These are phyloP conservation scores for Alternaria ethzedia DNA, from an alignment of 2,329 filamentous ascomycete species.

Conservation along the genomic window DNA sequence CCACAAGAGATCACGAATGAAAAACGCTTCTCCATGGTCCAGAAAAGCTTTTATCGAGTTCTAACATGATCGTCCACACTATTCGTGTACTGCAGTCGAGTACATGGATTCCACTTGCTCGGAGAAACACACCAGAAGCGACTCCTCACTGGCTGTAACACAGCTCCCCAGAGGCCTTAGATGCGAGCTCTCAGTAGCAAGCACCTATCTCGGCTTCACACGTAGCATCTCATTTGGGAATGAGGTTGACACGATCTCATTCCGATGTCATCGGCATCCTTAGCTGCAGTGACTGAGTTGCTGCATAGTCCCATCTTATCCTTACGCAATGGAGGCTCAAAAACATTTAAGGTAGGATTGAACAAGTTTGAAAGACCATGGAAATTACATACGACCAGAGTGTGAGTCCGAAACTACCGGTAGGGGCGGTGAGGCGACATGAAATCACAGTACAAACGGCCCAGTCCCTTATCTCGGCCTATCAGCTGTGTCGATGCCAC, in stretches of 20 bases:
- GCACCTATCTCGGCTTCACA: neutral
- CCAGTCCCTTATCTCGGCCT: neutral
- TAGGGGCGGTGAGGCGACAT: neutral
- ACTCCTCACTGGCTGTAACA: neutral
- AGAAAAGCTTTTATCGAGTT: neutral
- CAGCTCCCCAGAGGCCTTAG: neutral
- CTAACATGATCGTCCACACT: neutral
- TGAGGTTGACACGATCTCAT: neutral
- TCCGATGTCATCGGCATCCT: neutral
- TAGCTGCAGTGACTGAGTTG: neutral
- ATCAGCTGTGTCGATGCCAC: neutral
- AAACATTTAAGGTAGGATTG: neutral
- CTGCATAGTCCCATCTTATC: neutral
- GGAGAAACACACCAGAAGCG: neutral
- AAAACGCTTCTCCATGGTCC: fast-evolving
- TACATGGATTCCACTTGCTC: neutral
- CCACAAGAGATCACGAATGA: neutral
- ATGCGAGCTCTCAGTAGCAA: neutral
- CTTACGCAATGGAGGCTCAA: neutral
- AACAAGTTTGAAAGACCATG: neutral
- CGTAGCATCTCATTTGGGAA: neutral
- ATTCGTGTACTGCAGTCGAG: neutral
- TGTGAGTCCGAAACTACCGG: neutral
- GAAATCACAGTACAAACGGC: neutral
- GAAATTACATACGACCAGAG: neutral